phyloP scores from a whole-genome alignment of 345 rosid species.

The Rhizophora mangle region DNA sequence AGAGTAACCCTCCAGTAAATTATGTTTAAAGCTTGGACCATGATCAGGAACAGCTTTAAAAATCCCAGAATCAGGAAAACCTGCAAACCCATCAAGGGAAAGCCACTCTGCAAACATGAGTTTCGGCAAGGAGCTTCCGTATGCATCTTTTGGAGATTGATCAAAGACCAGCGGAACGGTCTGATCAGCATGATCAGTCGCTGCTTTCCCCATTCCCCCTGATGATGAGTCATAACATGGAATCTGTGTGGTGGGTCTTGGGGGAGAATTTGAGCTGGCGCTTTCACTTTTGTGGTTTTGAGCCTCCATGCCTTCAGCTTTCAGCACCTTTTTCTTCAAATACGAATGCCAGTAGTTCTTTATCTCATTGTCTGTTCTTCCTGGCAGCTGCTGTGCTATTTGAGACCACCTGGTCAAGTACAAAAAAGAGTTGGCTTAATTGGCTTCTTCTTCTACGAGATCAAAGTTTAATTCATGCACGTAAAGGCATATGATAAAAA shows the following conservation, averaged over 20 bases:
- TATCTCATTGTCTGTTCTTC: slow-evolving; percentile 95
- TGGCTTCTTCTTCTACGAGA: not conserved
- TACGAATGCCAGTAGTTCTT: slow-evolving; percentile 94
- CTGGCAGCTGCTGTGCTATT: slow-evolving; percentile 79
- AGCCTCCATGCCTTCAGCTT: slow-evolving; percentile 38
- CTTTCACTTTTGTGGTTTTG: not conserved
- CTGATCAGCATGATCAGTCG: slow-evolving; percentile 15
- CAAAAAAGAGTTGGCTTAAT: not conserved
- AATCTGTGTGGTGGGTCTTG: slow-evolving; percentile 16
- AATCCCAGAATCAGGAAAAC: slow-evolving; percentile 13
- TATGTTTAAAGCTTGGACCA: slow-evolving; percentile 27
- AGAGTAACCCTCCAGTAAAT: slow-evolving; percentile 14
- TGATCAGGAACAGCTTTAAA: slow-evolving; percentile 16
- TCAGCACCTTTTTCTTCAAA: slow-evolving; percentile 60
- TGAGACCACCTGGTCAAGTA: slow-evolving; percentile 68
- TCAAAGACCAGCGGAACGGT: slow-evolving; percentile 13
- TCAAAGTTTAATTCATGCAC: too few relatives aligned
- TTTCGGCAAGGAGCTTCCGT: slow-evolving; percentile 41
- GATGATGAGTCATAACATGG: slow-evolving; percentile 31
- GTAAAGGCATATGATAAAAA: too few relatives aligned
- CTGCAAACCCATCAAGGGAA: slow-evolving; percentile 24
- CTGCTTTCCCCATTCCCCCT: slow-evolving; percentile 18
- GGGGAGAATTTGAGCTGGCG: slow-evolving; percentile 22
- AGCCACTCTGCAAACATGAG: slow-evolving; percentile 79
- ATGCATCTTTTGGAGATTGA: slow-evolving; percentile 19